Conservation (phyloP, 768 basidiomycete species). For the Podaxis sp. region DNA sequence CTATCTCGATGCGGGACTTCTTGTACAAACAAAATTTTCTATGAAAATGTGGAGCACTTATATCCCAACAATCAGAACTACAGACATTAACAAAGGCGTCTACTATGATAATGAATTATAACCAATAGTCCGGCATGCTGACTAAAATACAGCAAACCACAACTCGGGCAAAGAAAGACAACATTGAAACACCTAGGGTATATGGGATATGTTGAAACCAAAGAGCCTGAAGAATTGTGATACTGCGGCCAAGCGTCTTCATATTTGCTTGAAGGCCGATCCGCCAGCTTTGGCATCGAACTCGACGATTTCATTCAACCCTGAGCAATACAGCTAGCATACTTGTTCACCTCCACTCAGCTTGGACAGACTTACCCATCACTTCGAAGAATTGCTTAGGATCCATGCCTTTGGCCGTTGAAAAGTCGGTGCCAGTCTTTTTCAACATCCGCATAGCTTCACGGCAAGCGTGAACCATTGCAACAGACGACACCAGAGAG, state of each 20-base stretch:
- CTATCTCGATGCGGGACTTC: not conserved
- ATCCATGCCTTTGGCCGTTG: constrained; percentile 59
- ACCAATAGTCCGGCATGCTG: not conserved
- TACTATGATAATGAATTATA: not conserved
- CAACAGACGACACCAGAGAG: constrained; percentile 71
- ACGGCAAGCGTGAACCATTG: constrained; percentile 73
- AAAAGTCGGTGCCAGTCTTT: constrained; percentile 74
- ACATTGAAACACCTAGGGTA: not conserved
- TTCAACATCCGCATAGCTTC: constrained; percentile 73
- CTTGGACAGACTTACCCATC: constrained; percentile 43
- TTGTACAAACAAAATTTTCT: not conserved
- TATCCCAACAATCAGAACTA: not conserved
- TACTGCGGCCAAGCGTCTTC: not conserved
- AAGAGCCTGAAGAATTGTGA: not conserved
- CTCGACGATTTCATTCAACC: constrained; percentile 12
- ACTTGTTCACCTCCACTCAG: not conserved
- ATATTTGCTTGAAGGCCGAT: constrained; percentile 13
- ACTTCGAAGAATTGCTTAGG: constrained; percentile 76
- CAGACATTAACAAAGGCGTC: not conserved
- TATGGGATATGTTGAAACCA: not conserved
- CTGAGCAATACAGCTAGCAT: constrained; percentile 1
- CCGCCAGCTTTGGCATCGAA: constrained; percentile 17
- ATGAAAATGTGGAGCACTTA: not conserved
- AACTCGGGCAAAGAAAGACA: not conserved
- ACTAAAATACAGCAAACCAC: not conserved